Evolutionary conservation across 1,139 yeast genomes (phyloP).

Genomic region (Blastobotrys arbuscula): DNA sequence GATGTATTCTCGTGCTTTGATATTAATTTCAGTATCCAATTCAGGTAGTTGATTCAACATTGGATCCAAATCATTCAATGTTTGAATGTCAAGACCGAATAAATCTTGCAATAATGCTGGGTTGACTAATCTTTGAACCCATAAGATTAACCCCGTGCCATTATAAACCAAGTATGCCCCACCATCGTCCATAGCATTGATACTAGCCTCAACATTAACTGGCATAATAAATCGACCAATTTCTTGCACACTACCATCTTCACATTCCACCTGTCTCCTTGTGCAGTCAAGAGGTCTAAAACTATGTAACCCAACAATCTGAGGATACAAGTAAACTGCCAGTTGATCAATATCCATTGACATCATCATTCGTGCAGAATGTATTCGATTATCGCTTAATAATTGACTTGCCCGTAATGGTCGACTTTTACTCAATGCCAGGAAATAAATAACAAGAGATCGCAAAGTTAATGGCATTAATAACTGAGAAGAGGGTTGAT

Average conservation of each 20-base stretch:
- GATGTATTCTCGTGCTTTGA: conserved; percentile 61
- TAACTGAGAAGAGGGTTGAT: conserved; percentile 56
- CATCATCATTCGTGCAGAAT: conserved; percentile 50
- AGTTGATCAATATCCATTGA: conserved; percentile 56
- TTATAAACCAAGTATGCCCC: conserved; percentile 78
- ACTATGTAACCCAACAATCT: conserved; percentile 67
- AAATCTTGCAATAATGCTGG: conserved; percentile 65
- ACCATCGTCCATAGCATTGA: conserved; percentile 48
- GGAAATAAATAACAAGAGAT: conserved; percentile 61
- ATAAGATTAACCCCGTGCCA: conserved; percentile 56
- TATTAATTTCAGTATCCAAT: conserved; percentile 62
- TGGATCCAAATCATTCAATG: conserved; percentile 45
- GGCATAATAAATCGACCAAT: conserved; percentile 42
- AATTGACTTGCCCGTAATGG: conserved; percentile 44
- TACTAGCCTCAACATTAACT: conserved; percentile 44
- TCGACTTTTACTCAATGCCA: conserved; percentile 63
- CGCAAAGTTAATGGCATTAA: conserved; percentile 78
- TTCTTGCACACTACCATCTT: conserved; percentile 35
- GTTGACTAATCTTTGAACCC: conserved; percentile 69
- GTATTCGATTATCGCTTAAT: conserved; percentile 48
- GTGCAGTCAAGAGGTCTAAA: conserved; percentile 48
- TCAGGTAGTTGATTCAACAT: conserved; percentile 61
- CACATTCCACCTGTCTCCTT: conserved; percentile 33
- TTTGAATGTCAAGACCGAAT: conserved; percentile 52
- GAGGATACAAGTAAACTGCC: conserved; percentile 70